A percentile compares a stretch with the other conserved stretches of the same genome.
Evolutionary conservation across 164 flowering plant species (phyloP).

Genomic region (Brasenia schreberi): DNA sequence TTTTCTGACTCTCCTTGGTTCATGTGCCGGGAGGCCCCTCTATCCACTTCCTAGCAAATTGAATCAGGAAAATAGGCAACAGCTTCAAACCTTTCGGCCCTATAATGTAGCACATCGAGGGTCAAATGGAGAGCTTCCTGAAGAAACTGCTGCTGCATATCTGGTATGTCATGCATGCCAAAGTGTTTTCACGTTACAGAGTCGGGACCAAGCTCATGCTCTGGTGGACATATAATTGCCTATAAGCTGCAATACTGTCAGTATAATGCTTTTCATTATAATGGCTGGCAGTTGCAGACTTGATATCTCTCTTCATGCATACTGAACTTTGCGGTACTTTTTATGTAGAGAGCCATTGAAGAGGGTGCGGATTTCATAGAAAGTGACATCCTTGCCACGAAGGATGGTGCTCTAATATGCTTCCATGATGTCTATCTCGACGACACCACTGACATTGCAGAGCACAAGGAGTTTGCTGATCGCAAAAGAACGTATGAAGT

Average conservation of each 20-base stretch:
- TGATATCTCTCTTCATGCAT: neutral
- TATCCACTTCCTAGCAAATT: conserved; percentile 22
- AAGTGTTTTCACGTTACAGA: neutral
- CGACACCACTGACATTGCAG: conserved; percentile 60
- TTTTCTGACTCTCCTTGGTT: conserved; percentile 6
- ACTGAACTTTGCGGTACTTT: neutral
- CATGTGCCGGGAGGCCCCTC: conserved; percentile 18
- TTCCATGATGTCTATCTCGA: conserved; percentile 85
- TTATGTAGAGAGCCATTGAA: conserved; percentile 84
- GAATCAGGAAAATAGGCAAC: conserved; percentile 6
- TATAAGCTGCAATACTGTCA: too few species aligned
- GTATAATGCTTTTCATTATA: too few species aligned
- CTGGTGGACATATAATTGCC: too few species aligned
- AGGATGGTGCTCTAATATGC: conserved; percentile 63
- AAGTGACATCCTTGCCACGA: conserved; percentile 47
- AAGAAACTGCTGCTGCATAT: conserved; percentile 27
- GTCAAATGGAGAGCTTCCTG: conserved; percentile 32
- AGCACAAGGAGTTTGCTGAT: conserved; percentile 61
- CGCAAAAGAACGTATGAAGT: conserved; percentile 85
- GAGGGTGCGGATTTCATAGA: conserved; percentile 99
- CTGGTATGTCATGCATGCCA: conserved; percentile 10
- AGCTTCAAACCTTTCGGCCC: conserved; percentile 20
- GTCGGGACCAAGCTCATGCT: too few species aligned
- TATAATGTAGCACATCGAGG: conserved; percentile 31
- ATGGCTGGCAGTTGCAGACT: neutral